A percentile compares a stretch with the other conserved stretches of the same genome.
Evolutionary conservation across 352 stramenopile species (phyloP).

Genomic region (Salisapilia sapeloensis): DNA sequence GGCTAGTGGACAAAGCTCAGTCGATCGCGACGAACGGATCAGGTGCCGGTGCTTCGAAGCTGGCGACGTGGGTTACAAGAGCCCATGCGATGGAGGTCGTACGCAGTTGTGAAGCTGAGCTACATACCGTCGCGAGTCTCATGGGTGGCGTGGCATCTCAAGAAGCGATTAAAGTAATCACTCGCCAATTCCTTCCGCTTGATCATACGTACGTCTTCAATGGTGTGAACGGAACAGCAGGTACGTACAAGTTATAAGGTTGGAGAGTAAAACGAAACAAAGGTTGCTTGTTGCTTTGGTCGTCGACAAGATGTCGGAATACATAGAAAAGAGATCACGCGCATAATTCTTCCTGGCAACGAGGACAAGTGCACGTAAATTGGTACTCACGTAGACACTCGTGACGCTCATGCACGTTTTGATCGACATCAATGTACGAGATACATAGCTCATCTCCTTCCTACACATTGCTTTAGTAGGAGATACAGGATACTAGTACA

Average conservation of each 20-base stretch:
- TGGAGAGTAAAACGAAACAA: no score
- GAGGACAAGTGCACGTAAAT: conserved; percentile 54
- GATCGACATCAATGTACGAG: conserved; percentile 88
- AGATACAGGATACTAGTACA: no score
- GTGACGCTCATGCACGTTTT: conserved; percentile 60
- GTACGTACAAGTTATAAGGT: conserved; percentile 54
- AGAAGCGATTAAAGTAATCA: conserved; percentile 97
- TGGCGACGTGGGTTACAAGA: conserved; percentile 31
- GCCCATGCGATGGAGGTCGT: conserved; percentile 84
- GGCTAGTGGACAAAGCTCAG: conserved; percentile 36
- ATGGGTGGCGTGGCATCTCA: conserved; percentile 94
- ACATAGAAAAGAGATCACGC: no score
- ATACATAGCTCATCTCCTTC: conserved; percentile 88
- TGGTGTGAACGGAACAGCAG: conserved; percentile 78
- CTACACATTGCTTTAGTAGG: no score
- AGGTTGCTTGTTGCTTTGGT: no score
- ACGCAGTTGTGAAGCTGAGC: conserved; percentile 83
- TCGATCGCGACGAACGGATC: conserved; percentile 6
- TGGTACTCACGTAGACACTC: conserved; percentile 66
- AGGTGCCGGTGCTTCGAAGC: no score
- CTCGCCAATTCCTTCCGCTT: conserved; percentile 92
- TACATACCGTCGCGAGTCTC: conserved; percentile 88
- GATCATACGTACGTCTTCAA: conserved; percentile 98
- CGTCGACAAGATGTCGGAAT: no score
- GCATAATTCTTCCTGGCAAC: conserved; percentile 37